Percentiles rank a stretch among this genome's conserved stretches.
phyloP scores from a whole-genome alignment of 2,329 filamentous ascomycete genomes.

The Claviceps maximensis region DNA sequence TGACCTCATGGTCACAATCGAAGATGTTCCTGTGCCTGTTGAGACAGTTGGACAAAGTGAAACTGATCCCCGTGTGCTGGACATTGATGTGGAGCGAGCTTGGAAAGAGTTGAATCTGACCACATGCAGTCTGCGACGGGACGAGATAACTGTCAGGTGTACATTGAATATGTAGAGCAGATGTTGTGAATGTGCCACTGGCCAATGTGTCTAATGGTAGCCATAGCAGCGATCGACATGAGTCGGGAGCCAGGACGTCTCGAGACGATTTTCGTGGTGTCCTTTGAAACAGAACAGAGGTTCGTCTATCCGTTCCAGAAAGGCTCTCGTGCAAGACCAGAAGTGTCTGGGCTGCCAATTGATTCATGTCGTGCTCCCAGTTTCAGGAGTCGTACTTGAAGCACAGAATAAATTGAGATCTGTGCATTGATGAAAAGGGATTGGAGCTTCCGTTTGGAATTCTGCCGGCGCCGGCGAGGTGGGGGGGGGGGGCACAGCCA shows the following conservation, averaged over 20 bases:
- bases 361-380: too few species aligned
- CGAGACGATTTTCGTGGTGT: background rate
- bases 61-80: constrained; percentile 46
- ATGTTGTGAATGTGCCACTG: background rate
- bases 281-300: too few species aligned
- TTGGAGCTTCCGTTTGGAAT: background rate
- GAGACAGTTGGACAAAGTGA: constrained; percentile 49
- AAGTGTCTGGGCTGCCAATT: too few species aligned
- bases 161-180: background rate
- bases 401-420: background rate
- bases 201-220: background rate
- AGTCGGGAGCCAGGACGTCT: background rate
- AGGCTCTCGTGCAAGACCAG: too few species aligned
- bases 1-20: constrained; percentile 63
- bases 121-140: background rate
- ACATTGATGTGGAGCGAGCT: constrained; percentile 63
- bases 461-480: background rate
- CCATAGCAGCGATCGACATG: background rate
- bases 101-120: constrained; percentile 58
- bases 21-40: constrained; percentile 54
- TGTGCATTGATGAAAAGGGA: background rate
- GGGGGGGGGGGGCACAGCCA: too few species aligned
- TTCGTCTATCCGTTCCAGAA: too few species aligned
- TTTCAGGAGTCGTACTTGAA: too few species aligned
- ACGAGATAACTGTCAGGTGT: background rate